Evolutionary conservation across 2,329 filamentous ascomycete species (phyloP), one percentile per base, ranked within the genome.

Genomic region (Diaporthe australafricana): DNA sequence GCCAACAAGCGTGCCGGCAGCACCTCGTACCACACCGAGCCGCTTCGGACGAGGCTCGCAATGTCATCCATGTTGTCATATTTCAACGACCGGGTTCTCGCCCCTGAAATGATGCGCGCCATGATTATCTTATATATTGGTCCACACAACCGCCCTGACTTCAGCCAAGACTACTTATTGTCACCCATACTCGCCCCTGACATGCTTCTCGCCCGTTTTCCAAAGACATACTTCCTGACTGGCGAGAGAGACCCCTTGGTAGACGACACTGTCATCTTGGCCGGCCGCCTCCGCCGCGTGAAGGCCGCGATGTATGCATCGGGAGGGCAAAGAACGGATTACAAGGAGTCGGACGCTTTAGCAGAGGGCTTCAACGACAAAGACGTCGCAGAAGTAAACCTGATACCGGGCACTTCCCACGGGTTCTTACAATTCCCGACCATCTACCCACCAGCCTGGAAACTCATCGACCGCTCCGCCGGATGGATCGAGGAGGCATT

Each of bases 91-190:
- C 92, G 96, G 35, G 93, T 99, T 35, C 87, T 99, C 17, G 96
- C 94, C 0, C 96, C 96, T 0, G 96, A 99, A 82, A 98, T 98
- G 94, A 98, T 98, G 93, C 93, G 96, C 40, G 94, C 95, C 74
- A 98, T 99, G 95, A 98, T 99, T 75, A 97, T 99, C 75, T 87
- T 99, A 5, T 99, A 99, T 80, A 93, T 99, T 70, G 96, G 96
- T 0, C 95, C 95, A 0, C 93, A 98, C 79, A 94, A 96, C 80
- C 92, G 95, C 0, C 96, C 96, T 0, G 95, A 98, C 79, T 98
- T 99, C 81, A 90, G 90, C 35, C 94, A 93, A 8, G 96, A 99
- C 81, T 98, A 95, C 80, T 88, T 98, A 0, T 89, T 99, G 2
- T 97, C 94, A 0, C 96, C 96, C 0, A 91, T 98, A 1, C 88